Percentiles rank a stretch among this genome's conserved stretches.
These are phyloP conservation scores for Orobanche coerulescens DNA, from an alignment of 257 asterid species.

Conservation along the genomic window DNA sequence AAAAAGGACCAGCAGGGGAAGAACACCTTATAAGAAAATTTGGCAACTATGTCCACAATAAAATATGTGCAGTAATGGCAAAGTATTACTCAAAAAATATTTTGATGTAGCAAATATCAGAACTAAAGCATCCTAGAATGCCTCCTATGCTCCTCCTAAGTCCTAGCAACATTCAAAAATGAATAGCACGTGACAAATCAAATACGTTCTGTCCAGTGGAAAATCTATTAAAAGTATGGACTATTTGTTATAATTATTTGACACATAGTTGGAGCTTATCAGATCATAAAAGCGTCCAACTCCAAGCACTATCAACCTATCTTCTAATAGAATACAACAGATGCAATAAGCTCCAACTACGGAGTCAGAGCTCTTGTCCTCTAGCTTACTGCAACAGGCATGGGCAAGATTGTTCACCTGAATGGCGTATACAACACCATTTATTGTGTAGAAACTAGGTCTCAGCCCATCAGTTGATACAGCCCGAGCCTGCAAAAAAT, in stretches of 20 bases:
- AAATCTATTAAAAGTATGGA: neutral
- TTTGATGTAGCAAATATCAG: neutral
- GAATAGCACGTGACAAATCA: neutral
- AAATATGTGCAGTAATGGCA: neutral
- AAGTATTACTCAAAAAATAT: no score
- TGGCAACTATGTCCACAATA: neutral
- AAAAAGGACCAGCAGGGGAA: no score
- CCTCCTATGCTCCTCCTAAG: neutral
- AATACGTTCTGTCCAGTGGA: neutral
- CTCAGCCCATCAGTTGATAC: slow-evolving; percentile 92
- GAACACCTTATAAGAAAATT: no score
- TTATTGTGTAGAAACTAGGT: slow-evolving; percentile 78
- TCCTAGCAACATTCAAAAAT: neutral
- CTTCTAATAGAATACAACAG: neutral
- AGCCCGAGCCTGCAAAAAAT: slow-evolving; percentile 75
- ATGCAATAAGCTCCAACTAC: neutral
- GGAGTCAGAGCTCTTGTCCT: neutral
- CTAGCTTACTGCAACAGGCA: neutral
- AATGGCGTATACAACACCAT: slow-evolving; percentile 66
- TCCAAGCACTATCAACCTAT: slow-evolving; percentile 4
- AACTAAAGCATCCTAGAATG: neutral
- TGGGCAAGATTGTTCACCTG: slow-evolving; percentile 51
- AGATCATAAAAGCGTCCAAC: slow-evolving; percentile 7
- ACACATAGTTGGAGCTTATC: neutral
- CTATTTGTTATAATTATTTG: neutral